Evolutionary conservation across 306 rosid species (phyloP), one percentile per base, ranked within the genome.

Genomic region (Mimosa pudica): DNA sequence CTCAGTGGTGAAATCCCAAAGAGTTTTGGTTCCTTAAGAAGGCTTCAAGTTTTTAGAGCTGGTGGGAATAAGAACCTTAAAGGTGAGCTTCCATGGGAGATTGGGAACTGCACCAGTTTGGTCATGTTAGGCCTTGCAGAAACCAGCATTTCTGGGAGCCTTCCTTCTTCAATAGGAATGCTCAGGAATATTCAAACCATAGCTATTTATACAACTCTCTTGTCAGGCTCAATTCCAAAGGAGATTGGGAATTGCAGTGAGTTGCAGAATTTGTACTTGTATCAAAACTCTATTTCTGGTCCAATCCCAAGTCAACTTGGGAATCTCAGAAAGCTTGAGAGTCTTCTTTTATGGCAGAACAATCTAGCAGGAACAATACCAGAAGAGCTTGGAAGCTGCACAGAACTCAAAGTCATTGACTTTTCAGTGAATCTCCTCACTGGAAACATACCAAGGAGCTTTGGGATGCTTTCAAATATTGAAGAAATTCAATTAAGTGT

Each of bases 181-280:
- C 90, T 96, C 71, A 87, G 76, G 71, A 86, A 81, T 30, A 54
- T 96, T 73, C 91, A 88, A 54, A 93, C 90, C 52, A 84, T 96
- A 41, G 93, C 93, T 70, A 77, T 96, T 35, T 96, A 96, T 84
- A 88, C 94, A 49, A 76, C 97, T 74, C 85, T 87, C 32, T 71
- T 96, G 60, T 89, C 92, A 1, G 96, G 97, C 73, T 77, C 92
- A 3, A 86, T 96, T 79, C 98, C 99, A 17, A 89, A 91, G 77
- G 98, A 93, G 83, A 93, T 96, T 73, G 97, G 90, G 47, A 86
- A 93, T 78, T 93, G 97, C 87, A 88, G 90, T 54, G 93, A 90
- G 85, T 64, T 96, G 85, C 87, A 87, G 88, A 80, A 82, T 30
- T 82, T 96, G 49, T 90, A 84, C 84, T 76, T 96, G 90, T 89